Base-by-base conservation (phyloP, 805 yeast species). In the Nakazawaea anatomiae region DNA sequence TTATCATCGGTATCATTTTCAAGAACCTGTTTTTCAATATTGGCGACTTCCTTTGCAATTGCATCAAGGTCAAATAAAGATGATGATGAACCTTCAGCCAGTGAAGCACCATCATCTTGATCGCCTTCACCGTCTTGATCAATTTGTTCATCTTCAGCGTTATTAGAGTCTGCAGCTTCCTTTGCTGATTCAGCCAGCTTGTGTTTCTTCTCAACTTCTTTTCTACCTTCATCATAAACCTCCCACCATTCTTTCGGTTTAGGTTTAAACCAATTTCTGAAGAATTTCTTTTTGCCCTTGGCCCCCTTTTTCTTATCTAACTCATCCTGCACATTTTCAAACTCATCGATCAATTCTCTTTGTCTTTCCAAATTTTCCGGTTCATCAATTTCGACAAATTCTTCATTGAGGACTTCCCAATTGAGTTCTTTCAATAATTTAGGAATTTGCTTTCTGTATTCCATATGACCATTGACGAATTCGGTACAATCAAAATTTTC, bases 391-490 rank as follows among this genome's bases (percentile, higher is more conserved):
- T 94, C 99, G 18, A 87, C 85, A 63, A 94, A 94, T 64, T 91
- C 96, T 53, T 94, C 99, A 55, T 85, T 80, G 41, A 90, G 64
- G 4, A 94, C 89, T 50, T 87, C 85, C 82, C 95, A 86, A 4
- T 87, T 91, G 40, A 88, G 59, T 47, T 70, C 67, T 55, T 78
- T 77, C 56, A 94, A 64, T 42, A 94, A 74, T 58, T 80, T 81
- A 1, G 99, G 99, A 78, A 94, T 89, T 10, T 89, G 90, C 55
- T 85, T 85, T 70, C 99, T 85, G 68, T 94, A 94, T n/a, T 87
- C 89, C 97, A 94, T 89, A 70, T 94, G 99, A 1, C 99, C 99
- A 54, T 87, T 90, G 4, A 92, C 96, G 48, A 75, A 60, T 18
- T 83, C 89, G 0, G 98, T 87, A 60, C 96, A 89, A 62, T 94